Conservation (phyloP, 2,329 filamentous ascomycete species). For the Tympanopsis confertula region DNA sequence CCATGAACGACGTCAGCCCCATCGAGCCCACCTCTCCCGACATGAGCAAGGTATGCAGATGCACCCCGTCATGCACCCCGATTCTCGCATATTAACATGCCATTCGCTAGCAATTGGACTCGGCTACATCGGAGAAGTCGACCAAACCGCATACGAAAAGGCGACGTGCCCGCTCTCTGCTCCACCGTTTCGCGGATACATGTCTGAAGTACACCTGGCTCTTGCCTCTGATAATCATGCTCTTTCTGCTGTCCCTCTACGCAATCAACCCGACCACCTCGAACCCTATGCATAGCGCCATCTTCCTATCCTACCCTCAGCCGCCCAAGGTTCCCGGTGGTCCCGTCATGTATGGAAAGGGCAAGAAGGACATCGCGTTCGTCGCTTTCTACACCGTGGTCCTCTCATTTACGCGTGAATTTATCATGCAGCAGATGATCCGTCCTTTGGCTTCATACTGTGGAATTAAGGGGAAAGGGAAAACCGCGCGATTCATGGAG, state of each 20-base stretch:
- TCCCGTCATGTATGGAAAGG: slow-evolving; percentile 52
- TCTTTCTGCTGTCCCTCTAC: slow-evolving; percentile 41
- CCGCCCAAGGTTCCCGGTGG: slow-evolving; percentile 21
- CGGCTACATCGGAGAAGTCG: neutral
- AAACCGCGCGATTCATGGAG: slow-evolving; percentile 60
- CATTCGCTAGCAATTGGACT: neutral
- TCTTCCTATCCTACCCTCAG: slow-evolving; percentile 58
- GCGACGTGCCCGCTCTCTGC: neutral
- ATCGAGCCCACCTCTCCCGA: neutral
- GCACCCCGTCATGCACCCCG: neutral
- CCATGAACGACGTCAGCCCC: slow-evolving; percentile 20
- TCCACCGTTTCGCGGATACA: slow-evolving; percentile 12
- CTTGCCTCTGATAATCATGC: slow-evolving; percentile 39
- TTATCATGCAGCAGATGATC: slow-evolving; percentile 58
- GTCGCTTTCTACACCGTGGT: slow-evolving; percentile 58
- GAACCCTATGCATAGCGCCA: slow-evolving; percentile 49
- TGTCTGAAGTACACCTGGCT: slow-evolving; percentile 16
- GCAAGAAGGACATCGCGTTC: slow-evolving; percentile 51
- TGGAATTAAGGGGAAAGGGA: slow-evolving; percentile 45
- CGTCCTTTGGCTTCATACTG: slow-evolving; percentile 43
- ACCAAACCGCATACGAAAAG: neutral
- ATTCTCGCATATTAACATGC: neutral
- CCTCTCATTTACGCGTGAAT: slow-evolving; percentile 59
- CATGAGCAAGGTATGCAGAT: slow-evolving; percentile 3
- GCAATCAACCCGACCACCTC: slow-evolving; percentile 44